Conservation (phyloP, 139 green algal genomes). For the Desmodesmus armatus region DNA sequence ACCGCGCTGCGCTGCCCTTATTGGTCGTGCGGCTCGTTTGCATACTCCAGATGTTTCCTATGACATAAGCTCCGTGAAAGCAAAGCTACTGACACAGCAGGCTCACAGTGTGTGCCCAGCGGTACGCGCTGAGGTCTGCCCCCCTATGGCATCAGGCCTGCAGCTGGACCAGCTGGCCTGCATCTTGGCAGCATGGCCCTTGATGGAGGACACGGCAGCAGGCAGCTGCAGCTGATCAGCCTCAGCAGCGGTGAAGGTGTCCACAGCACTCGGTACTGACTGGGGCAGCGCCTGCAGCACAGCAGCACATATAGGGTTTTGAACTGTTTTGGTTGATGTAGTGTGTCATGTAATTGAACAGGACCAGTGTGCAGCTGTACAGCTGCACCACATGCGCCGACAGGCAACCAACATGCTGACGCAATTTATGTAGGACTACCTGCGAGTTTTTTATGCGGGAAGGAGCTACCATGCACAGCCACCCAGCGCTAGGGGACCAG, state of each 20-base stretch:
- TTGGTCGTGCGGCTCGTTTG: too few relatives aligned
- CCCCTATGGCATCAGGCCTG: constrained; percentile 48
- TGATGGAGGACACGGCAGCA: constrained; percentile 35
- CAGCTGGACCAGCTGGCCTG: background rate
- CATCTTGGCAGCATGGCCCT: constrained; percentile 22
- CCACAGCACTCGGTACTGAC: constrained; percentile 63
- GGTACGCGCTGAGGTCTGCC: constrained; percentile 58
- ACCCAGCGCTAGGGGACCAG: background rate
- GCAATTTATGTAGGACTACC: background rate
- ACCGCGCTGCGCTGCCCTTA: too few relatives aligned
- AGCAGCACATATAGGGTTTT: background rate
- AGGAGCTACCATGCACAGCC: background rate
- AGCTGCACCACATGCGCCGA: background rate
- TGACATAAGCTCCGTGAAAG: too few relatives aligned
- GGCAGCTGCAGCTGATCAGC: constrained; percentile 62
- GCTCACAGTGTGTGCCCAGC: constrained; percentile 77
- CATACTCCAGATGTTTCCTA: too few relatives aligned
- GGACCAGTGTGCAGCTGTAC: constrained; percentile 25
- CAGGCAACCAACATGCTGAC: background rate
- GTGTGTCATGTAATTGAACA: background rate
- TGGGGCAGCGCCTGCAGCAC: constrained; percentile 64
- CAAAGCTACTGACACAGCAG: too few relatives aligned
- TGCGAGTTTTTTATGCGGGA: background rate
- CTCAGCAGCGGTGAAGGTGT: constrained; percentile 61
- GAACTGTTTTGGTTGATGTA: background rate